Evolutionary conservation across 441 rosid genomes (phyloP), one percentile per base, ranked within the genome.

Genomic region (Hypseocharis bilobata): DNA sequence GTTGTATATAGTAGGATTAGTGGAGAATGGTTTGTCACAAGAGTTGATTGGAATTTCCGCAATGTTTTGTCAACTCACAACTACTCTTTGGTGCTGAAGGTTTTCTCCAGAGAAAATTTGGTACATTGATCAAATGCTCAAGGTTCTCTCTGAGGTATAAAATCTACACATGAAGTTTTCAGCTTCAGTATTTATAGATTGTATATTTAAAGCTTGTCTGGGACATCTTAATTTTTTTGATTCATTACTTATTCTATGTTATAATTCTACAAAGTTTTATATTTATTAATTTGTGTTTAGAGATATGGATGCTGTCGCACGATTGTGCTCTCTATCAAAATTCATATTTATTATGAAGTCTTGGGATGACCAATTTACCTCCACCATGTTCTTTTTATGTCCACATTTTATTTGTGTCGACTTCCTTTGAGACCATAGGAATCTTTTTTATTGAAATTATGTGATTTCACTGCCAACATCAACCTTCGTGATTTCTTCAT

Each of bases 71-170:
- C 62, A 25, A 49, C 73, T 76, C 66, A 67, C 67, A 68, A 61
- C 67, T 34, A 64, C 67, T 44, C 45, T 83, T 72, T 75, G 64
- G 60, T 71, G 38, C 56, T 76, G 71, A 67, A 94, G 99, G 94
- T 94, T 88, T 85, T 86, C 99, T 66, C 89, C 92, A 0, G 96
- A 94, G 72, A 94, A 94, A 78, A 82, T 81, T 29, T 94, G 99
- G 99, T 89, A 94, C 81, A 85, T 91, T 71, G 96, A 91, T 83
- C 98, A 91, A 86, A 94, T 94, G 98, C 90, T 94, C 80, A 94
- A 86, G 89, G 96, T 91, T 84, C 90, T 94, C 57, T 82, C 92
- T 6, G 91, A 94, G 99, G 99, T 91, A 90, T 69, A 71, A n/a
- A 71, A 36, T 72, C 63, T 52, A 55, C 73, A 64, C n/a, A 38